A percentile compares a stretch with the other conserved stretches of the same genome.
These are phyloP conservation scores for Puccinia brachypodii DNA, from an alignment of 1,284 basidiomycete genomes.

Conservation along the genomic window DNA sequence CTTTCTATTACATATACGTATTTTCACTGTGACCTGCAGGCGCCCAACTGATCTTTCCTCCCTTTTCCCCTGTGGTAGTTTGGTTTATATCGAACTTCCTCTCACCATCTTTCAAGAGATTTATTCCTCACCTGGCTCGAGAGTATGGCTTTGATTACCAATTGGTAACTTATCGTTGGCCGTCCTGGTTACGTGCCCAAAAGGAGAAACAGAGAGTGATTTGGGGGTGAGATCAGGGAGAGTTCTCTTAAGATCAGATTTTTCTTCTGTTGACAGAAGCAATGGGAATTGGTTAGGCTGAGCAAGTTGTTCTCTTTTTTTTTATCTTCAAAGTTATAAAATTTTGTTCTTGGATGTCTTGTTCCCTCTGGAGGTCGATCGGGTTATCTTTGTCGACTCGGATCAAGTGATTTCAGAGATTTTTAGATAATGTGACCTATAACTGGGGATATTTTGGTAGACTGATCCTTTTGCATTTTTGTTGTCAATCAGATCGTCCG, in stretches of 20 bases:
- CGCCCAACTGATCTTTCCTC: not conserved
- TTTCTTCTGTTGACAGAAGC: too few relatives aligned
- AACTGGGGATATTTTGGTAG: not conserved
- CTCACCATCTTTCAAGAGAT: constrained; percentile 94
- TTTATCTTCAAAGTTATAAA: constrained; percentile 67
- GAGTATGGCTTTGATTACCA: constrained; percentile 94
- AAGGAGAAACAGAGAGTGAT: constrained; percentile 97
- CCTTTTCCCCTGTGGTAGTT: constrained; percentile 58
- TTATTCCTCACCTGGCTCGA: constrained; percentile 84
- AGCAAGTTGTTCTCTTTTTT: not conserved
- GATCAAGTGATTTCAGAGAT: constrained; percentile 57
- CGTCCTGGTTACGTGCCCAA: constrained; percentile 91
- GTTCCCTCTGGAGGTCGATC: constrained; percentile 96
- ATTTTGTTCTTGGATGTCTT: constrained; percentile 97
- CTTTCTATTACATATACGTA: not conserved
- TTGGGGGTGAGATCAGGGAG: constrained; percentile 68
- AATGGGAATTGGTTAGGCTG: not conserved
- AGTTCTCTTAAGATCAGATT: not conserved
- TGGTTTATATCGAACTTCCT: constrained; percentile 99
- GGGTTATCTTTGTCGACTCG: constrained; percentile 98
- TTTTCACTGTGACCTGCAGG: not conserved
- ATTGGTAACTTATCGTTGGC: constrained; percentile 98
- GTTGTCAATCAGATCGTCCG: constrained; percentile 80
- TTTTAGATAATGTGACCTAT: not conserved
- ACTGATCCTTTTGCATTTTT: not conserved